phyloP scores from a whole-genome alignment of 2,329 filamentous ascomycete species.

The Aaosphaeria pasadenensis region DNA sequence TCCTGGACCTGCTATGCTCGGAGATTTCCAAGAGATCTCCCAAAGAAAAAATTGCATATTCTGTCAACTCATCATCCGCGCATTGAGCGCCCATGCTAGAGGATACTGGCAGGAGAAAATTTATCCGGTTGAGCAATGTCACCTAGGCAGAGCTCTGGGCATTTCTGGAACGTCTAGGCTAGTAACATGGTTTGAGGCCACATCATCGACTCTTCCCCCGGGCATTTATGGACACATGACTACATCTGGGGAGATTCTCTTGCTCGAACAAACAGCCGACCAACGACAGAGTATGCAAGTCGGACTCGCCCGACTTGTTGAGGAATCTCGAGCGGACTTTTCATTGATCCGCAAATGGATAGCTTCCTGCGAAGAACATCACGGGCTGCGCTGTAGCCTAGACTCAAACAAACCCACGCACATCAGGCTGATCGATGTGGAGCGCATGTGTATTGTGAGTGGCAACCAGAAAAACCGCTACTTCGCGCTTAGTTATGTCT shows the following conservation, averaged over 20 bases:
- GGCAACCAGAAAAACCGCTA: neutral
- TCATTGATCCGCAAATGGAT: neutral
- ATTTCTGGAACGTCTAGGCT: neutral
- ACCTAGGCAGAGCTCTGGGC: neutral
- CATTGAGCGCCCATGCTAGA: neutral
- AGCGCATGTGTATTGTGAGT: neutral
- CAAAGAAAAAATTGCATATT: neutral
- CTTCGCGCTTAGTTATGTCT: neutral
- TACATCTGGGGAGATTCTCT: neutral
- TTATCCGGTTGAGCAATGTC: neutral
- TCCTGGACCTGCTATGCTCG: neutral
- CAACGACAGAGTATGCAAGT: neutral
- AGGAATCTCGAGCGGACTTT: neutral
- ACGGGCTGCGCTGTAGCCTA: neutral
- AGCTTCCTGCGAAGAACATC: neutral
- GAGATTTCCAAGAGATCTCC: neutral
- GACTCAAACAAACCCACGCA: neutral
- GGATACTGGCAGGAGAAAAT: neutral
- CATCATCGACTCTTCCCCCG: neutral
- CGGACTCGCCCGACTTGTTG: neutral
- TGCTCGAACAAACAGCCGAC: neutral
- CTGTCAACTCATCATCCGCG: neutral
- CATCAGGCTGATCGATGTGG: neutral
- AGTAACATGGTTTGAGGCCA: neutral
- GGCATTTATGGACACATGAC: neutral